These are phyloP conservation scores for Puccinia hordei DNA, from an alignment of 1,284 basidiomycete genomes.

Conservation along the genomic window DNA sequence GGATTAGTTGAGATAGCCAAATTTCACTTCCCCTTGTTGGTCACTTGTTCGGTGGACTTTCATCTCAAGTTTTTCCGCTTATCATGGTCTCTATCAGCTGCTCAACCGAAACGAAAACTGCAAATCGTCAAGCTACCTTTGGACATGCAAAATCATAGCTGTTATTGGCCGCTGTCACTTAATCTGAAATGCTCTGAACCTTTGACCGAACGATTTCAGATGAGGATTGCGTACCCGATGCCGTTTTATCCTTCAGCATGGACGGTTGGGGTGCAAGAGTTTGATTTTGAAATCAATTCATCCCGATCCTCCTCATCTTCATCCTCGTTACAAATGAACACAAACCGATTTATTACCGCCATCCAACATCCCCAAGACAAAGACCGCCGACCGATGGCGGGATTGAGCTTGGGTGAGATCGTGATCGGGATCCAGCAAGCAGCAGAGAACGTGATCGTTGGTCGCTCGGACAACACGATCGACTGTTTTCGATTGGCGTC, in stretches of 20 bases:
- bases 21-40: conserved; percentile 36
- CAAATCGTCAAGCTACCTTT: conserved; percentile 12
- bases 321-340: conserved; percentile 1
- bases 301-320: background rate
- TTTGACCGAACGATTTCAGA: background rate
- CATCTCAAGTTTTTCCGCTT: conserved; percentile 17
- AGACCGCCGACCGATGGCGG: conserved; percentile 11
- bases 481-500: conserved; percentile 28
- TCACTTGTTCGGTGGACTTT: conserved; percentile 44
- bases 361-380: conserved; percentile 25
- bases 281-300: conserved; percentile 31
- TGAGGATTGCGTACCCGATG: conserved; percentile 37
- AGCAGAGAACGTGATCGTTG: conserved; percentile 36
- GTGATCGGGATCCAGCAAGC: conserved; percentile 41
- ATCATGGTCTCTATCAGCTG: background rate
- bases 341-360: conserved; percentile 28
- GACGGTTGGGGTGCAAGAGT: conserved; percentile 47
- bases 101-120: background rate
- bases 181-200: conserved; percentile 15
- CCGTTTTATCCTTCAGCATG: conserved; percentile 47
- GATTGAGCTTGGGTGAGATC: conserved; percentile 2
- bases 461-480: conserved; percentile 36
- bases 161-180: conserved; percentile 42
- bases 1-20: conserved; percentile 16
- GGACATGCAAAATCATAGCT: conserved; percentile 31